A percentile compares a stretch with the other conserved stretches of the same genome.
Evolutionary conservation across 2,329 filamentous ascomycete species (phyloP).

Genomic region (Blastomyces silverae): DNA sequence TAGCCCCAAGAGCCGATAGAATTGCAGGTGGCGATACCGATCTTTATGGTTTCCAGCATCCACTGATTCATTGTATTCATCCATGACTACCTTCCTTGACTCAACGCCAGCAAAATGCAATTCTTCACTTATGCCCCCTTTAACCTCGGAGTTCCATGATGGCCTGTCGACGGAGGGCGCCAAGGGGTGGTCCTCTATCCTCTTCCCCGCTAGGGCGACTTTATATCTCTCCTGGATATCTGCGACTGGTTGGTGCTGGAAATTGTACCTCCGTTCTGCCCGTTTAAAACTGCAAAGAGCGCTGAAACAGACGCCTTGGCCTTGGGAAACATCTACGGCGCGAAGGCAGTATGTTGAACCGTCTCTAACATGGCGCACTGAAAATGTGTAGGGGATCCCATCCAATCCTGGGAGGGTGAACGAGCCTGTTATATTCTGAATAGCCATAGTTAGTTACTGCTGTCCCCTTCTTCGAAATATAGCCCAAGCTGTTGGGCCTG

Average conservation of each 20-base stretch:
- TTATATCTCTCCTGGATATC: constrained; percentile 29
- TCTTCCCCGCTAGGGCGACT: constrained; percentile 28
- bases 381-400: constrained; percentile 47
- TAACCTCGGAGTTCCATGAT: constrained; percentile 31
- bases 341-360: constrained; percentile 49
- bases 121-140: constrained; percentile 27
- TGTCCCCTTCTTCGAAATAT: background rate
- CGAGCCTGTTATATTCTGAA: constrained; percentile 47
- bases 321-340: constrained; percentile 48
- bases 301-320: constrained; percentile 46
- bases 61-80: constrained; percentile 38
- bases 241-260: constrained; percentile 29
- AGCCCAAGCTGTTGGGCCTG: background rate
- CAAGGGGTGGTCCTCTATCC: constrained; percentile 29
- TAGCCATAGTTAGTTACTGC: background rate
- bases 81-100: constrained; percentile 50
- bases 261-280: constrained; percentile 30
- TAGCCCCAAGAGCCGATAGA: constrained; percentile 43
- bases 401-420: constrained; percentile 46
- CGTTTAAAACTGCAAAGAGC: constrained; percentile 49
- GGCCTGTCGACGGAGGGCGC: constrained; percentile 35
- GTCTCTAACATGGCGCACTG: constrained; percentile 46
- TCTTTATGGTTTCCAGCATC: constrained; percentile 28
- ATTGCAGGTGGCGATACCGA: constrained; percentile 40
- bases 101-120: constrained; percentile 40